Evolutionary conservation across 805 yeast species (phyloP).

Genomic region (Ogataea nonfermentans): DNA sequence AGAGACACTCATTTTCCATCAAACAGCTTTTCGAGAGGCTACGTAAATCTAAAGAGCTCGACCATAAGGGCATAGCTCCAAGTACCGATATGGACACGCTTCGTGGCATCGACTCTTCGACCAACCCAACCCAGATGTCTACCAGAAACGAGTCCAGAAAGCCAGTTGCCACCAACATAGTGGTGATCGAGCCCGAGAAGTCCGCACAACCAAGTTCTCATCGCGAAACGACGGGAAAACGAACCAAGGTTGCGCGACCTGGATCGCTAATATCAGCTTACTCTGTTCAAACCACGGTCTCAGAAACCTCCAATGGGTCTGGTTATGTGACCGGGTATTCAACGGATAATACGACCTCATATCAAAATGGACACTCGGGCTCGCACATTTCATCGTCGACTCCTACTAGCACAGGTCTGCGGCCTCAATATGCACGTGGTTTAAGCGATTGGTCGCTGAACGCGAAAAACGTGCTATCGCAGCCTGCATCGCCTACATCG

Average conservation of each 20-base stretch:
- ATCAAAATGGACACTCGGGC: slow-evolving; percentile 1
- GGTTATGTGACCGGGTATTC: slow-evolving; percentile 38
- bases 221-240: slow-evolving; percentile 19
- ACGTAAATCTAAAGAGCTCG: slow-evolving; percentile 7
- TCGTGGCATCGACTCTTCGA: neutral
- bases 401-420: slow-evolving; percentile 3
- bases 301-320: slow-evolving; percentile 50
- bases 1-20: slow-evolving; percentile 12
- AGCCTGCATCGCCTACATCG: slow-evolving; percentile 35
- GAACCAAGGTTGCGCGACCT: slow-evolving; percentile 40
- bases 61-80: neutral
- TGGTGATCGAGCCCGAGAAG: slow-evolving; percentile 21
- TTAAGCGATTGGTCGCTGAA: slow-evolving; percentile 34
- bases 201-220: slow-evolving; percentile 12
- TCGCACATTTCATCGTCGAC: slow-evolving; percentile 3
- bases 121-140: neutral
- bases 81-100: neutral
- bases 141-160: neutral
- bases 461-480: slow-evolving; percentile 24
- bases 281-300: slow-evolving; percentile 46
- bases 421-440: slow-evolving; percentile 32
- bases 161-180: slow-evolving; percentile 15
- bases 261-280: slow-evolving; percentile 51
- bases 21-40: slow-evolving; percentile 13
- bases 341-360: slow-evolving; percentile 25